Evolutionary conservation across 202 grass and related monocot species (phyloP), one percentile per base, ranked within the genome.

Genomic region (Miscanthus sacchariflorus): DNA sequence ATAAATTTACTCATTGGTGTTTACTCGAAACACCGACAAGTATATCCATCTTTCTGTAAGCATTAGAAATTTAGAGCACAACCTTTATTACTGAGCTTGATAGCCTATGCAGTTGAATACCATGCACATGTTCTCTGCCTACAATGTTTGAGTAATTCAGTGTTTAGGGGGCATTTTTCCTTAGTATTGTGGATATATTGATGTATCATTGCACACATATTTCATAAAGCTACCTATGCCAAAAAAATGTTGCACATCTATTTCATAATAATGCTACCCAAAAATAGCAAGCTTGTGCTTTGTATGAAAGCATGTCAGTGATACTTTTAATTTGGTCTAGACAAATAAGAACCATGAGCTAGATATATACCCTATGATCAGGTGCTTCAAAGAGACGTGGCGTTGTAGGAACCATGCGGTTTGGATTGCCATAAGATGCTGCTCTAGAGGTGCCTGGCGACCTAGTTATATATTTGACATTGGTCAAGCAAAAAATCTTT

Each of bases 391-490:
- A 83, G 68, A 73, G 23, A 14, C 25, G 2, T 8, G 61, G 2
- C 12, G 9, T 21, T 27, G 13, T 24, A 42, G 81, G 50, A 9
- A 0, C 5, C 12, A 2, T 40, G 23, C 12, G 12, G 14, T 52
- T 61, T 61, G 81, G 23, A 27, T 59, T 59, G 50, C 18, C 81
- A 43, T 56, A 7, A 39, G 28, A 39, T 56, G 80, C 21, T 25
- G 50, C 68, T 59, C 6, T 14, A 21, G 48, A 27, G 9, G 69
- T 28, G 36, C 69, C 23, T 13, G 24, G 23, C 39, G 15, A 10
- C 35, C 81, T 73, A 70, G 36, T 43, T 40, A 7, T 52, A 83
- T 21, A 61, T 83, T 73, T 73, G 10, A 21, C 36, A 63, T 27
- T 61, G n/a, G 23, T 44, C 21, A 42, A 15, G 54, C 46, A 43